phyloP scores from a whole-genome alignment of 2,329 filamentous ascomycete species.

The Penicillium sp. region DNA sequence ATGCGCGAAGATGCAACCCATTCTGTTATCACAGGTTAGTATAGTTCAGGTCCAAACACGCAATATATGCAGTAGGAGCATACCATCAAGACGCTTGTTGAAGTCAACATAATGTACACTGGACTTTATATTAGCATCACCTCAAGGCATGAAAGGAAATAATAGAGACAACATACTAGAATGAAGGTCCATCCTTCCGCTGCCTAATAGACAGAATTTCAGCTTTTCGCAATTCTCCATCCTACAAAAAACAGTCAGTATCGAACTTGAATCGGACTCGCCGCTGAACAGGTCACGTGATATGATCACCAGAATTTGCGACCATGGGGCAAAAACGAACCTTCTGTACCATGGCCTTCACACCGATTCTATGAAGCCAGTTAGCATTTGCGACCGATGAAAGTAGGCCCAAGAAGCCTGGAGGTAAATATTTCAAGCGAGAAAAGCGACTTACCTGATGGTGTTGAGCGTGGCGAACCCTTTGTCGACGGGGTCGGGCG shows the following conservation, averaged over 20 bases:
- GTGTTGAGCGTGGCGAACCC: constrained; percentile 81
- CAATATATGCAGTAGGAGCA: constrained; percentile 8
- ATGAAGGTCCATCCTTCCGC: constrained; percentile 80
- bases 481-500: constrained; percentile 63
- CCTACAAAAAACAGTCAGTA: constrained; percentile 41
- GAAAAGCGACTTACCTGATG: constrained; percentile 58
- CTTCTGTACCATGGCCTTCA: constrained; percentile 66
- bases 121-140: constrained; percentile 18
- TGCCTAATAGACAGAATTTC: constrained; percentile 95
- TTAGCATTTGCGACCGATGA: constrained; percentile 38
- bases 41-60: neutral
- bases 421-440: constrained; percentile 4
- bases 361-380: constrained; percentile 54
- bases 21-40: constrained; percentile 57
- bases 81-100: constrained; percentile 74
- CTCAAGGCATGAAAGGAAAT: neutral
- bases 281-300: constrained; percentile 34
- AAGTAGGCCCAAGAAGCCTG: constrained; percentile 16
- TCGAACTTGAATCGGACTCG: neutral
- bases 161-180: constrained; percentile 56
- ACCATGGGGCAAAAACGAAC: constrained; percentile 44
- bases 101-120: constrained; percentile 95
- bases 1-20: constrained; percentile 83
- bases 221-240: constrained; percentile 82
- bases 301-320: constrained; percentile 18